Percentiles rank a stretch among this genome's conserved stretches.
These are phyloP conservation scores for Penicillium simplicissimum DNA, from an alignment of 495 filamentous ascomycete genomes.

Conservation along the genomic window DNA sequence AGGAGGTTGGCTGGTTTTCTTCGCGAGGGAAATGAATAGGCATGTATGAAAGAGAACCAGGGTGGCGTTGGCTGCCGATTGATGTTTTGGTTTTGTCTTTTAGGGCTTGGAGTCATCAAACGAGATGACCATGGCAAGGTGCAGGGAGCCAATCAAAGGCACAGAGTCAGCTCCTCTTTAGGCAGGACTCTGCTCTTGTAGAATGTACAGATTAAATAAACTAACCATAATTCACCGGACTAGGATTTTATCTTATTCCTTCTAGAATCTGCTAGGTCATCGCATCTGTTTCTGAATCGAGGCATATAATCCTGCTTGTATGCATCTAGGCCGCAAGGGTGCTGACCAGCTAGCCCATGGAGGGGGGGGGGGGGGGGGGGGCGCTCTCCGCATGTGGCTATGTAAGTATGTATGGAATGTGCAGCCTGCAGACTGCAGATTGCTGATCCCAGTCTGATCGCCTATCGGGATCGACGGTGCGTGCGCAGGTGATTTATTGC, in stretches of 20 bases:
- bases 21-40: conserved; percentile 1
- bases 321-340: conserved; percentile 16
- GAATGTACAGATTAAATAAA: background rate
- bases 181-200: conserved; percentile 1
- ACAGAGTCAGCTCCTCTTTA: conserved; percentile 6
- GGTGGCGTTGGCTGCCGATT: background rate
- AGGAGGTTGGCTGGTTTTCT: background rate
- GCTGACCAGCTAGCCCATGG: background rate
- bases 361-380: too few species aligned
- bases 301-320: background rate
- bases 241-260: background rate
- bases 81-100: background rate
- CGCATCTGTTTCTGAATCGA: background rate
- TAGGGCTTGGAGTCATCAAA: conserved; percentile 6
- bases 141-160: conserved; percentile 22
- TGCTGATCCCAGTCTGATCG: conserved; percentile 15
- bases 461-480: conserved; percentile 26
- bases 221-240: background rate
- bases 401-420: conserved; percentile 12
- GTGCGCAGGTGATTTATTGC: conserved; percentile 30
- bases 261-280: background rate
- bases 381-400: background rate
- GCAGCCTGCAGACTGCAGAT: too few species aligned
- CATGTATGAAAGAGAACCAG: background rate
- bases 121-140: conserved; percentile 17